These are phyloP conservation scores for Pelargonium citronellum DNA, from an alignment of 441 rosid genomes.

Conservation along the genomic window DNA sequence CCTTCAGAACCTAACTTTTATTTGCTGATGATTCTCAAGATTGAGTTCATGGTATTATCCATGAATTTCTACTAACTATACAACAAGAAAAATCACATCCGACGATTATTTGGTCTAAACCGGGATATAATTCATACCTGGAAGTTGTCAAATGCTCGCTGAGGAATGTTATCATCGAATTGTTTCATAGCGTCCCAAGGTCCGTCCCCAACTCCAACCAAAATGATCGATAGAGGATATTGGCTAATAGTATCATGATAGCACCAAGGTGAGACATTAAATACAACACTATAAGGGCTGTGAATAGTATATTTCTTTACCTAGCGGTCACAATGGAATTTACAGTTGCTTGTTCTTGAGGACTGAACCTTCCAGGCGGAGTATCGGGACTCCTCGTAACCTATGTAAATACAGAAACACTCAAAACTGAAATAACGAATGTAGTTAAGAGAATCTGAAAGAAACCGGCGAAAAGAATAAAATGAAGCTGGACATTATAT, in stretches of 20 bases:
- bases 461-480: background rate
- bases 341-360: conserved; percentile 76
- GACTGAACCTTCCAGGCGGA: conserved; percentile 55
- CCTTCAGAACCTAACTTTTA: too few relatives aligned
- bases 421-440: background rate
- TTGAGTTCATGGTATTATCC: too few relatives aligned
- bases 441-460: background rate
- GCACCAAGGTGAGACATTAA: conserved; percentile 19
- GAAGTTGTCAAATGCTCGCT: conserved; percentile 83
- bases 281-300: conserved; percentile 12
- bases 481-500: background rate
- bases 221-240: conserved; percentile 74
- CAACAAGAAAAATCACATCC: too few relatives aligned
- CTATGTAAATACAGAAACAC: conserved; percentile 24
- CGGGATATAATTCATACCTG: conserved; percentile 43
- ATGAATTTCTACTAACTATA: too few relatives aligned
- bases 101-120: too few relatives aligned
- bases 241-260: conserved; percentile 37
- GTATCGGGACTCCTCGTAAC: conserved; percentile 64
- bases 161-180: conserved; percentile 85
- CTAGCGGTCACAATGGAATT: conserved; percentile 81
- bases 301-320: conserved; percentile 33
- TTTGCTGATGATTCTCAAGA: too few relatives aligned
- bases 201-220: conserved; percentile 96
- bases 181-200: conserved; percentile 90